Evolutionary conservation across 2,329 filamentous ascomycete species (phyloP).

Genomic region (Triangularia setosa): DNA sequence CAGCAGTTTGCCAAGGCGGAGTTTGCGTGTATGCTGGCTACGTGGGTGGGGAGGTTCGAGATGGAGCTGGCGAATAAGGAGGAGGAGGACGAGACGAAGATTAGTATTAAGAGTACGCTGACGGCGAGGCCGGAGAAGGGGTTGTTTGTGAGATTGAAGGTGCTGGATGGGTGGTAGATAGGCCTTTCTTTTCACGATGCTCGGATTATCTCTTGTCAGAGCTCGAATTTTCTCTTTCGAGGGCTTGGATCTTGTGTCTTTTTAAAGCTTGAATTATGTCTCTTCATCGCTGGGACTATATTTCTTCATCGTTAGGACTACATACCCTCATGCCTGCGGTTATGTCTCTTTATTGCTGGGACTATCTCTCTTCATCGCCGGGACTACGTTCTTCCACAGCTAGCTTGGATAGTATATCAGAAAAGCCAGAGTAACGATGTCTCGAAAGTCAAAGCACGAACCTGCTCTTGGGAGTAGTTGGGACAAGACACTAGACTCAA

Average conservation of each 20-base stretch:
- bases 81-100: conserved; percentile 61
- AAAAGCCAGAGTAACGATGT: too few relatives aligned
- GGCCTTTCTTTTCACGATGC: not conserved
- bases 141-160: conserved; percentile 62
- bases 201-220: not conserved
- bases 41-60: conserved; percentile 71
- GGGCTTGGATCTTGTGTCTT: not conserved
- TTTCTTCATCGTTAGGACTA: not conserved
- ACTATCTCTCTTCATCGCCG: too few relatives aligned
- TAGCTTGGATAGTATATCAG: too few relatives aligned
- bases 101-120: conserved; percentile 65
- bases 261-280: not conserved
- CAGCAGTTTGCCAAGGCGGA: conserved; percentile 76
- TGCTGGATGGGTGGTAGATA: conserved; percentile 62
- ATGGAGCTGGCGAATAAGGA: conserved; percentile 55
- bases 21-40: conserved; percentile 77
- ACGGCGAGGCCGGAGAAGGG: conserved; percentile 71
- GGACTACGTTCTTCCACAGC: too few relatives aligned
- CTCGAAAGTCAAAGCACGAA: too few relatives aligned
- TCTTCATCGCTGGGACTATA: not conserved
- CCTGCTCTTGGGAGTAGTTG: too few relatives aligned
- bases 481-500: too few relatives aligned
- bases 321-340: not conserved
- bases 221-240: not conserved
- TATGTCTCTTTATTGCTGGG: not conserved